Base-by-base conservation (phyloP, 2,329 filamentous ascomycete species). In the Aspergillus quadrilineatus region DNA sequence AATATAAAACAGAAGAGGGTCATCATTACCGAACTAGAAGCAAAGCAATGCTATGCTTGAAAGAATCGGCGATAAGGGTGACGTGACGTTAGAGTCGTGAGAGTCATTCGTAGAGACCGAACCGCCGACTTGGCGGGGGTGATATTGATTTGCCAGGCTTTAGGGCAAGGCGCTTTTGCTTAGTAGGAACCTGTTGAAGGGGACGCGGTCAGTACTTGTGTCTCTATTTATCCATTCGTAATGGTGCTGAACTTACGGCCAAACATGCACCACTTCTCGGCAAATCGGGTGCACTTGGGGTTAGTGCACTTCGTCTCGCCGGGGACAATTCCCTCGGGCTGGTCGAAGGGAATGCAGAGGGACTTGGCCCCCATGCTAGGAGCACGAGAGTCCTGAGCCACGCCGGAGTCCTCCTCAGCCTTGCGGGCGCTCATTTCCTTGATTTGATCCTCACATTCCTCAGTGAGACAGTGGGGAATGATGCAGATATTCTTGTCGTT, bases 401-500 rank as follows among this genome's bases (percentile, higher is more conserved):
- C 86, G 80, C 89, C 89, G 79, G 73, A 74, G 49, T 80, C 77
- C 54, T 79, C 74, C 67, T 80, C 76, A 2, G 74, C 87, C 65
- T 87, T 89, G 62, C 89, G 88, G 43, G 89, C 90, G 61, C 90
- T 96, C 71, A 92, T 82, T 55, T 95, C 91, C 84, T 97, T 97
- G 79, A 97, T 91, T 74, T 90, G 85, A 67, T 97, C 93, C 77
- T 97, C 93, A 70, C 93, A 97, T 72, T 89, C 86, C 58, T 85
- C 85, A 10, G 85, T 89, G 60, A 92, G 80, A 73, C 95, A 99
- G 80, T 91, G 89, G 52, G 93, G 93, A 63, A 97, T 95, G 58
- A 97, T 80, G 43, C 95, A 87, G 43, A 97, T 87, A 70, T 97
- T 96, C 84, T 95, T 96, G 71, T 84, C 80, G 75, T 99, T 94